phyloP scores from a whole-genome alignment of 1,284 basidiomycete genomes.

The Cutaneotrichosporon cavernicola region DNA sequence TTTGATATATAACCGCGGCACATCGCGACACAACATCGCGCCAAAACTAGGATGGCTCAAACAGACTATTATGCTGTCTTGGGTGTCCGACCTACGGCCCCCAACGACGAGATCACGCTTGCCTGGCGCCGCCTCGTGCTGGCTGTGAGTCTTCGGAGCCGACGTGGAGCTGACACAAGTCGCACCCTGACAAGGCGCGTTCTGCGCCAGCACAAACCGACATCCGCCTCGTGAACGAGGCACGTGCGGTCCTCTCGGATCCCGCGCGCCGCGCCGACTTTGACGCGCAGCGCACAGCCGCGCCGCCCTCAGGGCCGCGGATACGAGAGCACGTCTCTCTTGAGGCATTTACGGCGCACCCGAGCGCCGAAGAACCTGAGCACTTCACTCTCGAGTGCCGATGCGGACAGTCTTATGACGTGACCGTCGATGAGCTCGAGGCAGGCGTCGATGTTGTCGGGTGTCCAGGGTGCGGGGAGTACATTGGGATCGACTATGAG shows the following conservation, averaged over 20 bases:
- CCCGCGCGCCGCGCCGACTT: constrained; percentile 21
- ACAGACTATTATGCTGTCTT: constrained; percentile 47
- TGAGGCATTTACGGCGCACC: constrained; percentile 40
- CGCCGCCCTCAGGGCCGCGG: constrained; percentile 9
- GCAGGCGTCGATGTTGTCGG: constrained; percentile 53
- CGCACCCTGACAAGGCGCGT: constrained; percentile 45
- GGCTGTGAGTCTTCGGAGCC: constrained; percentile 27
- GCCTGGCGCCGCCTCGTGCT: constrained; percentile 48
- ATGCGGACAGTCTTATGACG: constrained; percentile 49
- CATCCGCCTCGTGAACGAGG: constrained; percentile 49
- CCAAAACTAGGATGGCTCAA: constrained; percentile 9
- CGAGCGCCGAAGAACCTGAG: constrained; percentile 28
- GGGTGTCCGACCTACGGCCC: constrained; percentile 35
- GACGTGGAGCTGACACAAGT: constrained; percentile 23
- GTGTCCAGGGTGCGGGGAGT: constrained; percentile 55
- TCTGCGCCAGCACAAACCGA: constrained; percentile 16
- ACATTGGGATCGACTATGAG: constrained; percentile 54
- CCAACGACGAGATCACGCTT: constrained; percentile 37
- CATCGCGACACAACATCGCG: not conserved
- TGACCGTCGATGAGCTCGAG: constrained; percentile 51
- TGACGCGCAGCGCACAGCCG: constrained; percentile 15
- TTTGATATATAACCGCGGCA: not conserved
- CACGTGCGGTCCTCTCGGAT: constrained; percentile 47
- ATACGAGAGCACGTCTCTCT: constrained; percentile 42
- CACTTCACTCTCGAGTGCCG: constrained; percentile 53